phyloP scores from a whole-genome alignment of 2,329 filamentous ascomycete genomes.

The Cladosporium sp. region DNA sequence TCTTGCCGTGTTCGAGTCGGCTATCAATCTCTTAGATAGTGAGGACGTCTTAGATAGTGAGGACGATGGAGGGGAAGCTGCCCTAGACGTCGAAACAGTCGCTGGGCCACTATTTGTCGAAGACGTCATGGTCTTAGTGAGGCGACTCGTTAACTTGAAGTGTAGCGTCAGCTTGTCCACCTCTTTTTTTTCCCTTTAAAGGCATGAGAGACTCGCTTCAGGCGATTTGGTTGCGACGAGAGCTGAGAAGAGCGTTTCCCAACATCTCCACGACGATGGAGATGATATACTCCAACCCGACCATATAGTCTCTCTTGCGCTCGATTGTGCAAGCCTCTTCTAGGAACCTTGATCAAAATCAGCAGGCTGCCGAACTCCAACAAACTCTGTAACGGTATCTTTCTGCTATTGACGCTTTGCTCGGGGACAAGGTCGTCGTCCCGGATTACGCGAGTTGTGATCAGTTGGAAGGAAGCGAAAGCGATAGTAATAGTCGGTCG shows the following conservation, averaged over 20 bases:
- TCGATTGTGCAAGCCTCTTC: background rate
- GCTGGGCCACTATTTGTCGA: background rate
- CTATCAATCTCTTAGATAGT: background rate
- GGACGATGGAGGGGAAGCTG: background rate
- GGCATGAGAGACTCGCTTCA: background rate
- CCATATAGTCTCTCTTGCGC: background rate
- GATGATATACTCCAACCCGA: background rate
- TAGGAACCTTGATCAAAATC: background rate
- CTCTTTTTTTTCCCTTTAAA: background rate
- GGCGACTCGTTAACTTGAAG: background rate
- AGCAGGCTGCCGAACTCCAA: background rate
- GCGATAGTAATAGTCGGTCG: background rate
- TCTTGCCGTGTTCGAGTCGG: background rate
- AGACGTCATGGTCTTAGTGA: background rate
- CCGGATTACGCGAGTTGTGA: background rate
- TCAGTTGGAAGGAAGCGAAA: background rate
- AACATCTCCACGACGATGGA: background rate
- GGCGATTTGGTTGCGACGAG: background rate
- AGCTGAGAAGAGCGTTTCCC: background rate
- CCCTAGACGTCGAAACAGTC: background rate
- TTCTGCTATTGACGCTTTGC: background rate
- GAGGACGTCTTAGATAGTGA: background rate
- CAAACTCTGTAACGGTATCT: background rate
- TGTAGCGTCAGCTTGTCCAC: background rate
- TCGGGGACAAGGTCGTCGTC: background rate